Evolutionary conservation across 495 filamentous ascomycete species (phyloP).

Genomic region (Xylaria longipes): DNA sequence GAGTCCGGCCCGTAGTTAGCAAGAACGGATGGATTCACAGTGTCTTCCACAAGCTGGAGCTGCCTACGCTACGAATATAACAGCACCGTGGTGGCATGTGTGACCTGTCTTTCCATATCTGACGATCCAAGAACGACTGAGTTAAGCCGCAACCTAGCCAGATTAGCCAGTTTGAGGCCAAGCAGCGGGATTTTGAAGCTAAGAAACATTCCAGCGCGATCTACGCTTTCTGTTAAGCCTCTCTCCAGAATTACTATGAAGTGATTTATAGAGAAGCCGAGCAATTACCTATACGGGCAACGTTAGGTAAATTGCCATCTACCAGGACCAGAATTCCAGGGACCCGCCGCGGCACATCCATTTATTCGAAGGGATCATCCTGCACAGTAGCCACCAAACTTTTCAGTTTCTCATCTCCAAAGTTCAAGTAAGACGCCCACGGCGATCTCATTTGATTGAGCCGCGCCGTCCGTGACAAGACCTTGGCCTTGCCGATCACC

Average conservation of each 20-base stretch:
- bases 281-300: neutral
- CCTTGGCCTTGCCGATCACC: constrained; percentile 20
- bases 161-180: constrained; percentile 3
- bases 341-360: neutral
- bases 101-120: neutral
- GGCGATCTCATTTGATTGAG: neutral
- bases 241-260: neutral
- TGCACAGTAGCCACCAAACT: neutral
- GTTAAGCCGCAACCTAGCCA: constrained; percentile 13
- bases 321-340: too few relatives aligned
- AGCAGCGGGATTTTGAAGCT: neutral
- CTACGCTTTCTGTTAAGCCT: neutral
- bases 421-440: neutral
- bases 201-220: constrained; percentile 7
- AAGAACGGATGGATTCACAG: neutral
- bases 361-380: neutral
- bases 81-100: neutral
- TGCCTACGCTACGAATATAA: neutral
- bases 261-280: neutral
- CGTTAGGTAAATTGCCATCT: neutral
- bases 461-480: constrained; percentile 10
- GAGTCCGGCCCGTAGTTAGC: neutral
- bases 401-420: neutral
- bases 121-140: neutral
- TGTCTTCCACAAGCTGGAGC: neutral